Percentiles rank a stretch among this genome's conserved stretches.
Conservation (phyloP, 345 rosid species). For the Eutrema japonicum region DNA sequence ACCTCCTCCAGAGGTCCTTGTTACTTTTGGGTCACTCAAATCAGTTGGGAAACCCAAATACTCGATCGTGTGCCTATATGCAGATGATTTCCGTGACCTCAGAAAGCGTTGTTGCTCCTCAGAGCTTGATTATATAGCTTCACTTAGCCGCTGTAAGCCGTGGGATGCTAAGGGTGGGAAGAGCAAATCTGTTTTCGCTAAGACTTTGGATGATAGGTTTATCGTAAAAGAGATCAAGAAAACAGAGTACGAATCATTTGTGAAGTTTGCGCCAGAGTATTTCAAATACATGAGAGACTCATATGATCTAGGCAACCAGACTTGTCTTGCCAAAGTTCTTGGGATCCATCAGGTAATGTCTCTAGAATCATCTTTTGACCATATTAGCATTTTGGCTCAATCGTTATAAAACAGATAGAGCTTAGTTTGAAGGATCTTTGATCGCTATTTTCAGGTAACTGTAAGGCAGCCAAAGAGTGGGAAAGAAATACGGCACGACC, state of each 20-base stretch:
- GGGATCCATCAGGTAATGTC: conserved; percentile 87
- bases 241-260: conserved; percentile 90
- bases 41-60: conserved; percentile 78
- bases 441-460: conserved; percentile 59
- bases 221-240: conserved; percentile 94
- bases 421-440: conserved; percentile 25
- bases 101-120: conserved; percentile 70
- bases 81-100: conserved; percentile 76
- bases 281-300: conserved; percentile 84
- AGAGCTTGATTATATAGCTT: conserved; percentile 83
- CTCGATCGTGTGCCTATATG: conserved; percentile 72
- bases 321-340: conserved; percentile 94
- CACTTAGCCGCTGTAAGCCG: conserved; percentile 80
- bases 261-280: conserved; percentile 76
- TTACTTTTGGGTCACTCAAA: conserved; percentile 63
- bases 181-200: conserved; percentile 85
- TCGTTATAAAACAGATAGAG: neutral
- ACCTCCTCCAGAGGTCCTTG: conserved; percentile 57
- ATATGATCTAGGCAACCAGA: conserved; percentile 74
- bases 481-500: conserved; percentile 80
- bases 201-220: conserved; percentile 85
- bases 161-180: conserved; percentile 99
- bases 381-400: neutral
- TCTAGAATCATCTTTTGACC: conserved; percentile 9
- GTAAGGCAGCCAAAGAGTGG: conserved; percentile 76